A percentile compares a stretch with the other conserved stretches of the same genome.
Conservation (phyloP, 1,139 yeast species). For the Ogataea hybrid region DNA sequence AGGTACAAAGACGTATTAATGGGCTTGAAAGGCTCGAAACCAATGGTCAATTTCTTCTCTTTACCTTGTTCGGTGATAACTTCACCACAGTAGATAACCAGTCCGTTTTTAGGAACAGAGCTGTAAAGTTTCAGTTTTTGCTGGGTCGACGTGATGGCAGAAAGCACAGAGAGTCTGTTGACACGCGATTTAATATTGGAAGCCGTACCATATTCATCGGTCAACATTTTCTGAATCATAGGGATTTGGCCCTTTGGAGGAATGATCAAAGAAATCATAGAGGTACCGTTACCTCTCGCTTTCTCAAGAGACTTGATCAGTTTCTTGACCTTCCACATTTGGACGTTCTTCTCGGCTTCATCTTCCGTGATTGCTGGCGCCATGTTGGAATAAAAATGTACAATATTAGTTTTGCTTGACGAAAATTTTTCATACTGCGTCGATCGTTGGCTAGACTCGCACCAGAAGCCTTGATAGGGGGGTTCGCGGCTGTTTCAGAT, state of each 20-base stretch:
- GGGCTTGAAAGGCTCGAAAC: conserved; percentile 97
- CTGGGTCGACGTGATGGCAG: conserved; percentile 97
- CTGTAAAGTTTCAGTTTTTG: conserved; percentile 90
- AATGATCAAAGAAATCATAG: conserved; percentile 94
- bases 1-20: conserved; percentile 94
- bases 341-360: conserved; percentile 89
- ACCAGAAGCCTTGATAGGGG: no score
- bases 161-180: conserved; percentile 87
- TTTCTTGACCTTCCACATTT: conserved; percentile 98
- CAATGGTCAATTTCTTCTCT: conserved; percentile 91
- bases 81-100: conserved; percentile 97
- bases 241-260: conserved; percentile 96
- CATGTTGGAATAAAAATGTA: conserved; percentile 20
- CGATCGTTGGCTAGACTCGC: conserved; percentile 1
- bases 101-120: conserved; percentile 88
- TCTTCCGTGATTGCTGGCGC: conserved; percentile 42
- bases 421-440: conserved; percentile 13
- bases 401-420: conserved; percentile 7
- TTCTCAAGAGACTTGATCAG: conserved; percentile 78
- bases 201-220: conserved; percentile 99
- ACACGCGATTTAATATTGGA: conserved; percentile 97
- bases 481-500: no score
- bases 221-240: conserved; percentile 82
- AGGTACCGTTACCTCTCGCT: conserved; percentile 98
- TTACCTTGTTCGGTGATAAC: conserved; percentile 96